These are phyloP conservation scores for Falciphora oryzae DNA, from an alignment of 2,329 filamentous ascomycete species.

Conservation along the genomic window DNA sequence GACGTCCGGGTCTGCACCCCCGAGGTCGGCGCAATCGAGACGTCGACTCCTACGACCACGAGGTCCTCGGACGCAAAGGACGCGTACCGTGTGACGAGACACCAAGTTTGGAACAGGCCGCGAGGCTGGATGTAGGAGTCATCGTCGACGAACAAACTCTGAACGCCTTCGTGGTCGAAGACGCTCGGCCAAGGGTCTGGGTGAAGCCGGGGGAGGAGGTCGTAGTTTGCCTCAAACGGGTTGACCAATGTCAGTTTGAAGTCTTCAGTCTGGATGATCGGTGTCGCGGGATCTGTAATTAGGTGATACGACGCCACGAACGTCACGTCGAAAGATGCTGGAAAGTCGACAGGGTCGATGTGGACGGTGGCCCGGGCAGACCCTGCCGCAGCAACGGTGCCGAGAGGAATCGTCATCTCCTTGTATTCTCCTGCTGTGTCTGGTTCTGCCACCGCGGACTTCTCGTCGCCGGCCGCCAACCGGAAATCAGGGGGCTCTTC, in stretches of 20 bases:
- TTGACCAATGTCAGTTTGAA: constrained; percentile 68
- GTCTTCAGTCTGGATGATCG: constrained; percentile 66
- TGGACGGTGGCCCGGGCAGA: constrained; percentile 39
- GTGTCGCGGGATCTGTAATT: constrained; percentile 71
- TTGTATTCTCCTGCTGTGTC: constrained; percentile 35
- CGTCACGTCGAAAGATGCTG: constrained; percentile 59
- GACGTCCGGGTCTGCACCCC: constrained; percentile 52
- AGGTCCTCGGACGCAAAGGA: constrained; percentile 74
- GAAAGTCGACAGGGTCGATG: constrained; percentile 44
- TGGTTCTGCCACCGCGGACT: constrained; percentile 15
- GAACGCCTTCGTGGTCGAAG: constrained; percentile 58
- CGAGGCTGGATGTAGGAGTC: constrained; percentile 22
- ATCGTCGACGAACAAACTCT: constrained; percentile 23
- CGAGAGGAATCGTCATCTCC: constrained; percentile 36
- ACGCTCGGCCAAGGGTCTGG: constrained; percentile 78
- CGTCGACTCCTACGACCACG: constrained; percentile 53
- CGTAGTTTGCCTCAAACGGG: constrained; percentile 89
- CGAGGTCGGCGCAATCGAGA: constrained; percentile 43
- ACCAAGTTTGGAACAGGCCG: constrained; percentile 78
- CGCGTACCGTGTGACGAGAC: constrained; percentile 63
- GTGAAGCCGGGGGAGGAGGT: constrained; percentile 75
- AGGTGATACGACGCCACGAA: constrained; percentile 74
- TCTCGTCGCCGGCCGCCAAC: constrained; percentile 29
- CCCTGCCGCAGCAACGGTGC: constrained; percentile 40
- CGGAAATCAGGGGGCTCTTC: constrained; percentile 42